Evolutionary conservation across 441 rosid genomes (phyloP), one percentile per base, ranked within the genome.

Genomic region (Populus hybrid): DNA sequence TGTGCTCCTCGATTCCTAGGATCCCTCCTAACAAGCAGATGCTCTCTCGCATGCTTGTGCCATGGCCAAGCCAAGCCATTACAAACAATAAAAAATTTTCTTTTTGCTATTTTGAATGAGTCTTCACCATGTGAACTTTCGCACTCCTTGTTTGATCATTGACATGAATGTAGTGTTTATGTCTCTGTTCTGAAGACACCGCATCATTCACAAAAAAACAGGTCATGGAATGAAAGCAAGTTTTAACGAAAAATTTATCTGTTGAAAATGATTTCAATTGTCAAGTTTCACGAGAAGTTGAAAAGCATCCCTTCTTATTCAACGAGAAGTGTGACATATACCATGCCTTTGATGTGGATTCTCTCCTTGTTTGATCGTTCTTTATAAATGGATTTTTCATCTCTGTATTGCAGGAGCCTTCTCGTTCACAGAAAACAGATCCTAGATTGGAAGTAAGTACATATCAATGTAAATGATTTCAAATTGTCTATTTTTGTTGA

Each of bases 361-460:
- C 20, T 67, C 32, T 30, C 35, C 70, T 30, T 67, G 40, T 8
- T 67, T 67, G 30, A 10, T 24, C 12, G n/a, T 8, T 67, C 32
- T 10, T 7, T 16, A 24, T 26, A 32, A 67, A 0, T 16, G 34
- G 32, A 28, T 16, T 28, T 23, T 30, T 26, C 35, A 9, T 32
- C 59, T 64, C 7, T 61, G 36, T 77, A 8, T 66, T 75, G 78
- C 89, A 90, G 92, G 80, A 32, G 40, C 68, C 76, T 4, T 66
- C 82, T 38, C 78, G 42, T 32, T 40, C 76, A 16, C 85, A 38
- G 34, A 68, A 34, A 64, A 77, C 34, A 61, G 88, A 88, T 83
- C 87, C 90, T 20, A 74, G 94, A 84, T 67, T 87, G 35, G 90
- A 88, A 76, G 94, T 91, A 82, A 85, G 70, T 67, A 10, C 32